phyloP scores from a whole-genome alignment of 2,329 filamentous ascomycete genomes.

The Sarocladium brachiariae region DNA sequence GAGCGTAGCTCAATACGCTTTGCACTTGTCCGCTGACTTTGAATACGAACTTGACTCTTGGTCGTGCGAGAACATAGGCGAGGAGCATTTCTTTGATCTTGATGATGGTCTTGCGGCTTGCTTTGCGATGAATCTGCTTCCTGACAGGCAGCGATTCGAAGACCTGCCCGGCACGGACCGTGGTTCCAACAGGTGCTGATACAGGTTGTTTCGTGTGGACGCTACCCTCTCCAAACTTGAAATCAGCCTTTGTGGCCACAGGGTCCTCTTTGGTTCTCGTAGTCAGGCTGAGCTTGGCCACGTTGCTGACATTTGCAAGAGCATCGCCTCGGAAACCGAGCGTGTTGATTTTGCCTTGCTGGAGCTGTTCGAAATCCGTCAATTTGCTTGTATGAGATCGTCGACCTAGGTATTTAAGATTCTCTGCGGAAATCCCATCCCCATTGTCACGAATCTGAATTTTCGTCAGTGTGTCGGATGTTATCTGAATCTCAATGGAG shows the following conservation, averaged over 20 bases:
- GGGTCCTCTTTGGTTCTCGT: constrained; percentile 57
- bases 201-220: constrained; percentile 23
- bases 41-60: constrained; percentile 53
- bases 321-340: constrained; percentile 76
- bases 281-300: constrained; percentile 54
- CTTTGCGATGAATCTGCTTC: constrained; percentile 49
- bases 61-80: constrained; percentile 60
- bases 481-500: constrained; percentile 56
- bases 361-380: constrained; percentile 54
- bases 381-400: constrained; percentile 72
- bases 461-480: constrained; percentile 58
- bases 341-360: constrained; percentile 45
- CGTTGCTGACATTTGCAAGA: constrained; percentile 55
- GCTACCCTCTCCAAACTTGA: constrained; percentile 30
- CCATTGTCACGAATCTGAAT: constrained; percentile 70
- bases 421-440: constrained; percentile 57
- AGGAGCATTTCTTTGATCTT: constrained; percentile 55
- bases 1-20: constrained; percentile 55
- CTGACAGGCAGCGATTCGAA: constrained; percentile 58
- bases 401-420: constrained; percentile 56
- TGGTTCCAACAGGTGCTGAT: constrained; percentile 61
- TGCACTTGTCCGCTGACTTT: constrained; percentile 49
- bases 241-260: constrained; percentile 44
- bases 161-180: constrained; percentile 52
- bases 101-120: constrained; percentile 47